Percentiles rank a stretch among this genome's conserved stretches.
Conservation (phyloP, 805 yeast species). For the Wilhelminamyces savonicus region DNA sequence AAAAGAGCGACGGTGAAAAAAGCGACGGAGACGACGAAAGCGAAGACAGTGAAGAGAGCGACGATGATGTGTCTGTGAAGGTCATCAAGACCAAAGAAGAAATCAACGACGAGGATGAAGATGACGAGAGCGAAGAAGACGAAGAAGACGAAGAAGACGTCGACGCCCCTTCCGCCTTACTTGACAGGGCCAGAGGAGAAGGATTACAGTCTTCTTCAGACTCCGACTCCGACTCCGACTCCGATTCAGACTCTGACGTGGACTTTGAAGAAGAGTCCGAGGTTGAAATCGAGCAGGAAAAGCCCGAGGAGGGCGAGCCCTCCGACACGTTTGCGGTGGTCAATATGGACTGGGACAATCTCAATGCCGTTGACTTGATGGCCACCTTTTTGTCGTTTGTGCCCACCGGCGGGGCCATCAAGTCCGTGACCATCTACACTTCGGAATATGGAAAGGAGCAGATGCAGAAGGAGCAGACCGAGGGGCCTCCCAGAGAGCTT, state of each 20-base stretch:
- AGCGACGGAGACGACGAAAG: conserved; percentile 10
- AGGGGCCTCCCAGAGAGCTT: conserved; percentile 88
- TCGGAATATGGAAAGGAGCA: conserved; percentile 91
- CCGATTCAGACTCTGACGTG: conserved; percentile 40
- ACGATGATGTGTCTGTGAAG: conserved; percentile 12
- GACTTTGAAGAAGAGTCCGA: conserved; percentile 49
- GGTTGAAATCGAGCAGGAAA: conserved; percentile 46
- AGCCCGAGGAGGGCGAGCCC: conserved; percentile 86
- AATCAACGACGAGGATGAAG: conserved; percentile 20
- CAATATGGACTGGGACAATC: conserved; percentile 95
- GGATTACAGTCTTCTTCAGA: conserved; percentile 27
- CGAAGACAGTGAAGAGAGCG: conserved; percentile 1
- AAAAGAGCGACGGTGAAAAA: conserved; percentile 17
- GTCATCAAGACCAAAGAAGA: conserved; percentile 15
- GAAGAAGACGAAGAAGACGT: conserved; percentile 14
- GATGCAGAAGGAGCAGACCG: conserved; percentile 81
- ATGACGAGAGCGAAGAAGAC: conserved; percentile 13
- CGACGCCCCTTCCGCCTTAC: conserved; percentile 6
- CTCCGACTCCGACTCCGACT: conserved; percentile 31
- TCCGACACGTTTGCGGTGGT: conserved; percentile 81
- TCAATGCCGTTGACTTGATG: conserved; percentile 80
- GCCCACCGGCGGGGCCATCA: conserved; percentile 66
- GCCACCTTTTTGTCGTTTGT: conserved; percentile 84
- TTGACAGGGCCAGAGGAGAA: conserved; percentile 68
- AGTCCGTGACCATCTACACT: conserved; percentile 69